These are phyloP conservation scores for Medicago lupulina DNA, from an alignment of 306 rosid genomes.

Conservation along the genomic window DNA sequence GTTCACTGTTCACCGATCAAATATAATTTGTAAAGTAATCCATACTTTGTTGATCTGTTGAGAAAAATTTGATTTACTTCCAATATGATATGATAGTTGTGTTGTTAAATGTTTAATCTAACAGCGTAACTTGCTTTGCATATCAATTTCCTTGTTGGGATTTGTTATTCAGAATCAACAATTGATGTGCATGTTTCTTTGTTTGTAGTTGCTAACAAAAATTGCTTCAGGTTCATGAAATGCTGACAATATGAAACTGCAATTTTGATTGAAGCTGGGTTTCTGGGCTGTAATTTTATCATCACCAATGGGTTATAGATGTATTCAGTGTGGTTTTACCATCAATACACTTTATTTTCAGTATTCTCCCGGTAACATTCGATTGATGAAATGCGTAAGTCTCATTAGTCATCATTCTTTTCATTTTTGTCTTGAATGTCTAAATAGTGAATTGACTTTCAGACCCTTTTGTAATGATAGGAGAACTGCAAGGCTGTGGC, in stretches of 20 bases:
- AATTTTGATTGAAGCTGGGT: slow-evolving; percentile 19
- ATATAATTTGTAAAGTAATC: too few species aligned
- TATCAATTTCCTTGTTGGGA: background rate
- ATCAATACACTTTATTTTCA: slow-evolving; percentile 71
- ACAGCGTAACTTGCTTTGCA: background rate
- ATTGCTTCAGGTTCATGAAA: background rate
- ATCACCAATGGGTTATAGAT: slow-evolving; percentile 54
- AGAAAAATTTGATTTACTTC: too few species aligned
- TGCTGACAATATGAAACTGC: slow-evolving; percentile 14
- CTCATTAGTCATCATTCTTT: background rate
- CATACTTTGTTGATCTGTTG: too few species aligned
- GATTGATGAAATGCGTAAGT: slow-evolving; percentile 88
- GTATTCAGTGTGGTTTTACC: slow-evolving; percentile 72
- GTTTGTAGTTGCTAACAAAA: slow-evolving; percentile 4
- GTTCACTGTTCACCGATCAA: too few species aligned
- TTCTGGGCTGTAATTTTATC: slow-evolving; percentile 6
- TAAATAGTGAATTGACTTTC: slow-evolving; percentile 19
- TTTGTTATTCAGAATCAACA: slow-evolving; percentile 10
- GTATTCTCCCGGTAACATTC: slow-evolving; percentile 90
- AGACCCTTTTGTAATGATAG: slow-evolving; percentile 43
- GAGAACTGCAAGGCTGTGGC: slow-evolving; percentile 80
- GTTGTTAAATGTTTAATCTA: background rate
- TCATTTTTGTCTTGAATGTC: background rate
- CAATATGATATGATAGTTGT: too few species aligned
- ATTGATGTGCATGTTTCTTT: background rate